Evolutionary conservation across 257 asterid genomes (phyloP).

Genomic region (Przewalskia tangutica): DNA sequence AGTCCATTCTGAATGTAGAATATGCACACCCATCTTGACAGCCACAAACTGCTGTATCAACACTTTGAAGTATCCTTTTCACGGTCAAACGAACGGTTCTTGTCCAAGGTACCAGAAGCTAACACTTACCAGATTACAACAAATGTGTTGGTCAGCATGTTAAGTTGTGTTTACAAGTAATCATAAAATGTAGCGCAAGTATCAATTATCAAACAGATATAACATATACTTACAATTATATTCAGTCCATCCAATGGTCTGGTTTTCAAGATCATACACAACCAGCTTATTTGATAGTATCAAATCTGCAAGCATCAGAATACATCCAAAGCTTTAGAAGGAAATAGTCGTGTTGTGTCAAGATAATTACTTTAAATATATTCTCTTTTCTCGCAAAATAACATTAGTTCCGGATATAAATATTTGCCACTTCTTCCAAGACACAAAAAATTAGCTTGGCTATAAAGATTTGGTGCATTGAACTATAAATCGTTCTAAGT

Average conservation of each 20-base stretch:
- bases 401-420: background rate
- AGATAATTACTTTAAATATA: background rate
- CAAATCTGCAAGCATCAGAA: slow-evolving; percentile 54
- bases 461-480: no score
- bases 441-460: no score
- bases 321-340: background rate
- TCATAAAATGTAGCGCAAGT: background rate
- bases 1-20: no score
- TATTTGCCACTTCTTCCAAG: background rate
- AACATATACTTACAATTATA: slow-evolving; percentile 68
- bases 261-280: slow-evolving; percentile 87
- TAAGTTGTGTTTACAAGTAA: no score
- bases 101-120: background rate
- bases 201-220: background rate
- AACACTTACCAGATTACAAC: slow-evolving; percentile 4
- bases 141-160: no score
- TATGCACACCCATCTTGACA: background rate
- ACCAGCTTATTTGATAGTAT: slow-evolving; percentile 89
- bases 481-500: no score
- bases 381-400: background rate
- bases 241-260: slow-evolving; percentile 95
- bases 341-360: background rate
- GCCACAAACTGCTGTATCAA: background rate
- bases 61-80: no score
- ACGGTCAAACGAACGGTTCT: background rate